A percentile compares a stretch with the other conserved stretches of the same genome.
These are phyloP conservation scores for Blastobotrys buckinghamii DNA, from an alignment of 1,139 yeast species.

Conservation along the genomic window DNA sequence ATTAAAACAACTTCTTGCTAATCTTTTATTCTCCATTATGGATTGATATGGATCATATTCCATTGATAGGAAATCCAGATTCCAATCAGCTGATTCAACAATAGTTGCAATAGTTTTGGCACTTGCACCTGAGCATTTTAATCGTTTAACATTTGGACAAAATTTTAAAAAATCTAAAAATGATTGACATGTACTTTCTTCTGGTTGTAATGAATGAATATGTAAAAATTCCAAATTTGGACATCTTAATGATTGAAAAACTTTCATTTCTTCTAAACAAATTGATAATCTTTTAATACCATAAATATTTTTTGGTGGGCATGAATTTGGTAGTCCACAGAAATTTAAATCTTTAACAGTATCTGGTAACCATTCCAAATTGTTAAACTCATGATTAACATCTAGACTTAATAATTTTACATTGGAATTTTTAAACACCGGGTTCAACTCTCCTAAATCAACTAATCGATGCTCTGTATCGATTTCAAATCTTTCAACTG, in stretches of 20 bases:
- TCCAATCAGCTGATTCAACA: slow-evolving; percentile 10
- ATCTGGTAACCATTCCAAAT: slow-evolving; percentile 11
- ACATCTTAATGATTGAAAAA: slow-evolving; percentile 10
- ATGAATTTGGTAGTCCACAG: slow-evolving; percentile 11
- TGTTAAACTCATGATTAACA: slow-evolving; percentile 11
- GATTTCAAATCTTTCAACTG: slow-evolving; percentile 11
- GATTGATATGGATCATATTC: slow-evolving; percentile 11
- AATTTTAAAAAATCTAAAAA: slow-evolving; percentile 5
- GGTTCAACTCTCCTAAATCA: slow-evolving; percentile 9
- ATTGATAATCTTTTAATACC: slow-evolving; percentile 10
- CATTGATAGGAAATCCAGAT: slow-evolving; percentile 6
- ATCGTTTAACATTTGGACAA: slow-evolving; percentile 11
- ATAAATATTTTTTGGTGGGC: slow-evolving; percentile 8
- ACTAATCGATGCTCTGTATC: slow-evolving; percentile 13
- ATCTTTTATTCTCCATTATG: background rate
- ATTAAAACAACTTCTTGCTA: slow-evolving; percentile 4
- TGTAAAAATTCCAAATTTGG: slow-evolving; percentile 11
- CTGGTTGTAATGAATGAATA: slow-evolving; percentile 10
- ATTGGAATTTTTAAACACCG: slow-evolving; percentile 3
- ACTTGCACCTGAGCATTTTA: slow-evolving; percentile 11
- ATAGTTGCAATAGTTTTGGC: slow-evolving; percentile 8
- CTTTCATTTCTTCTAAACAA: slow-evolving; percentile 12
- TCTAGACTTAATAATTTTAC: slow-evolving; percentile 11
- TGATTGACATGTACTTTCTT: slow-evolving; percentile 4
- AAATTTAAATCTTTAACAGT: slow-evolving; percentile 10